Evolutionary conservation across 2,329 filamentous ascomycete species (phyloP).

Genomic region (Aspergillus pseudoterreus): DNA sequence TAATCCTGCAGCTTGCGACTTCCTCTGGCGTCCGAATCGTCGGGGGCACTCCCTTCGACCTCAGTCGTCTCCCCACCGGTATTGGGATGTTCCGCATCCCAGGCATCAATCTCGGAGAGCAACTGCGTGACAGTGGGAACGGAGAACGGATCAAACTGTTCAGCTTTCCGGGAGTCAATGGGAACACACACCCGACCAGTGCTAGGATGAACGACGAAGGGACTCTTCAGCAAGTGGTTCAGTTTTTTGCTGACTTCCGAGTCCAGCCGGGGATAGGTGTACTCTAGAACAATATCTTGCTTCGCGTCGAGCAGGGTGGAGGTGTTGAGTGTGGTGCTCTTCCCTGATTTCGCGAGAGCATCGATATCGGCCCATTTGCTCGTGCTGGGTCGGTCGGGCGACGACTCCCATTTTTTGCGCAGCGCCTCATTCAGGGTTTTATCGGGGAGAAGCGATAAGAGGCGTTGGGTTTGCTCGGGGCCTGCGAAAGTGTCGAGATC

Average conservation of each 20-base stretch:
- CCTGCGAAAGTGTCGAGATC: conserved; percentile 82
- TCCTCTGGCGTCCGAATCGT: conserved; percentile 30
- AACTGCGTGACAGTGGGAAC: conserved; percentile 89
- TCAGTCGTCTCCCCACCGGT: conserved; percentile 40
- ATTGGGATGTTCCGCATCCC: conserved; percentile 48
- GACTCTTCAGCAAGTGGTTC: conserved; percentile 95
- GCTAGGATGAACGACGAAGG: conserved; percentile 93
- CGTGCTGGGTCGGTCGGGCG: conserved; percentile 69
- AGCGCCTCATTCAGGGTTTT: conserved; percentile 71
- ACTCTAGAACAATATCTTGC: conserved; percentile 93
- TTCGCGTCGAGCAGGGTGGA: conserved; percentile 79
- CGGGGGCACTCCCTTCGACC: conserved; percentile 32
- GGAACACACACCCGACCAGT: conserved; percentile 94
- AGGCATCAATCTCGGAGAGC: conserved; percentile 80
- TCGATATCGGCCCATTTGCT: conserved; percentile 96
- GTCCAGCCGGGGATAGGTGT: conserved; percentile 95
- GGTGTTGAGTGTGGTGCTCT: conserved; percentile 67
- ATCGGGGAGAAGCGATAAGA: conserved; percentile 84
- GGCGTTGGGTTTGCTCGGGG: conserved; percentile 66
- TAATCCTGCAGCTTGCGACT: conserved; percentile 67
- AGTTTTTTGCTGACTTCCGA: conserved; percentile 96
- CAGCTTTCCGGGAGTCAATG: conserved; percentile 71
- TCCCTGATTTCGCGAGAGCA: conserved; percentile 71
- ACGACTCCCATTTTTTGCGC: conserved; percentile 84
- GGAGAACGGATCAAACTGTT: conserved; percentile 77